Evolutionary conservation across 2,329 filamentous ascomycete genomes (phyloP).

Genomic region (Pseudogymnoascus sp.): DNA sequence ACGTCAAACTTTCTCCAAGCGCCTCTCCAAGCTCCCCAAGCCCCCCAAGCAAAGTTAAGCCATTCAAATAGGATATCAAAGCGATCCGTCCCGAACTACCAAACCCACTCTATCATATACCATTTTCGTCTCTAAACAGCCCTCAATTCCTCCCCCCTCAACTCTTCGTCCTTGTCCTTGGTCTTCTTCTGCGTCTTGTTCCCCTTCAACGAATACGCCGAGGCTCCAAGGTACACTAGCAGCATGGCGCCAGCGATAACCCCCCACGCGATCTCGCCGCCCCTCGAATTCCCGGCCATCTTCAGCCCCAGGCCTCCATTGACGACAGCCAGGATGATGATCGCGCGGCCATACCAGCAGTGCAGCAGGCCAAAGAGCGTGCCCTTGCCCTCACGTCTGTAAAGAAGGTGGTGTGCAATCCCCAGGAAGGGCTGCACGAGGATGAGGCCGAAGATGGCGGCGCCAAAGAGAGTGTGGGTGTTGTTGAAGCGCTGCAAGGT

Average conservation of each 20-base stretch:
- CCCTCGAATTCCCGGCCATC: slow-evolving; percentile 32
- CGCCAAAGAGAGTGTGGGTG: slow-evolving; percentile 25
- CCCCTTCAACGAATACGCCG: not conserved
- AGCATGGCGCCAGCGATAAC: slow-evolving; percentile 45
- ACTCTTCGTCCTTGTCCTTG: not conserved
- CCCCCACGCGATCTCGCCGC: slow-evolving; percentile 46
- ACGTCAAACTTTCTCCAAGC: not conserved
- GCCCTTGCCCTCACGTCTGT: slow-evolving; percentile 28
- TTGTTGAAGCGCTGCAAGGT: slow-evolving; percentile 41
- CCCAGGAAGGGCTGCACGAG: slow-evolving; percentile 53
- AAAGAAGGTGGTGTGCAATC: slow-evolving; percentile 49
- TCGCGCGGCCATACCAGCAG: slow-evolving; percentile 54
- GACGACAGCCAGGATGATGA: slow-evolving; percentile 52
- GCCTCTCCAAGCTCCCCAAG: not conserved
- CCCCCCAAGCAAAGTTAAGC: not conserved
- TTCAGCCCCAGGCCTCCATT: slow-evolving; percentile 56
- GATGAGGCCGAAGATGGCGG: slow-evolving; percentile 49
- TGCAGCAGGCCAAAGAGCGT: slow-evolving; percentile 46
- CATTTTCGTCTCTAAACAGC: not conserved
- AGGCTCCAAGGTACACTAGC: slow-evolving; percentile 34
- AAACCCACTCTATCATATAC: not conserved
- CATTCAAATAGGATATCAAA: not conserved
- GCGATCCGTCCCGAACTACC: not conserved
- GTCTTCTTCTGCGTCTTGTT: not conserved
- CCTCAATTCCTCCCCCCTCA: not conserved